These are phyloP conservation scores for Carnegiea gigantea DNA, from an alignment of 179 eudicot species.

Conservation along the genomic window DNA sequence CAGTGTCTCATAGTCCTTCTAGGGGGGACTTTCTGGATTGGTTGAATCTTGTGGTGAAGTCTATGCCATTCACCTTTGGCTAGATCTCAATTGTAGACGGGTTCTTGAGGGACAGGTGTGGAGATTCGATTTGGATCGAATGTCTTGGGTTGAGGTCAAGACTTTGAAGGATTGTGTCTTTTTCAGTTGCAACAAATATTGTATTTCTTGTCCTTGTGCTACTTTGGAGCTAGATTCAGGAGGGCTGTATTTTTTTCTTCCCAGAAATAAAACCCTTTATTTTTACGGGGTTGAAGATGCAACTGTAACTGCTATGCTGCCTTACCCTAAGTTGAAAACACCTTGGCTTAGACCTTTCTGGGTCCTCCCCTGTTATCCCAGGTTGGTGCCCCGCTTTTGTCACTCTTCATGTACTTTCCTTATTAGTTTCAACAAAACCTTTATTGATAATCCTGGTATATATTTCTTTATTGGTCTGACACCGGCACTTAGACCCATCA, in stretches of 20 bases:
- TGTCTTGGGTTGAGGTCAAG: not conserved
- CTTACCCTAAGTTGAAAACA: not conserved
- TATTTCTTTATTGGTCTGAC: no score
- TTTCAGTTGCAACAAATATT: not conserved
- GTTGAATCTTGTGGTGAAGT: not conserved
- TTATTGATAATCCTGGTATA: no score
- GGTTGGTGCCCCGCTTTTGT: not conserved
- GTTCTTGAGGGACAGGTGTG: not conserved
- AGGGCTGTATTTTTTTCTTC: not conserved
- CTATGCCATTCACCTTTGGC: not conserved
- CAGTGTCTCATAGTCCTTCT: not conserved
- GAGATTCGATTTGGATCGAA: not conserved
- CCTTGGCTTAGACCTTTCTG: not conserved
- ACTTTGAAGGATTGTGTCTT: not conserved
- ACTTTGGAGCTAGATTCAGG: not conserved
- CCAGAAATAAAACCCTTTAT: not conserved
- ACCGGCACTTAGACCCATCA: no score
- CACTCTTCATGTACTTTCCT: no score
- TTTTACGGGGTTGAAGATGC: slow-evolving; percentile 7
- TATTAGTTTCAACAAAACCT: no score
- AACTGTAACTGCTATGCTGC: not conserved
- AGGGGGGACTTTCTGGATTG: not conserved
- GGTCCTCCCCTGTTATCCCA: not conserved
- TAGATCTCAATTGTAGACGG: not conserved
- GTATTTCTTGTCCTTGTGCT: not conserved